Evolutionary conservation across 768 basidiomycete genomes (phyloP), one percentile per base, ranked within the genome.

Genomic region (Hygrocybe coccinea): DNA sequence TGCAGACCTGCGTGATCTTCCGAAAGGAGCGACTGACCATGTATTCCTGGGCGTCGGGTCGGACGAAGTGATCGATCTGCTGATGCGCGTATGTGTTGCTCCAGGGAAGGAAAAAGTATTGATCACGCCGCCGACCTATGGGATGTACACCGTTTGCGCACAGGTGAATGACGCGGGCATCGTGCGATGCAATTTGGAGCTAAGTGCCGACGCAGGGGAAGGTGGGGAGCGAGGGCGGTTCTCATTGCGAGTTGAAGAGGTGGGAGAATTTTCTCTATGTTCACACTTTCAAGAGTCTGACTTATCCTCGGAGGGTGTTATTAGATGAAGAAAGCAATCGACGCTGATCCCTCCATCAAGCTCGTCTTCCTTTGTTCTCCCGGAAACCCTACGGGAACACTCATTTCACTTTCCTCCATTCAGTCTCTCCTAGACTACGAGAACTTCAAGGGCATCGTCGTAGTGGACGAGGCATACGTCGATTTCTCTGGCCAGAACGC

Each of bases 391-490:
- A 95, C 94, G 0, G 93, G 94, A 8, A 97, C 95, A 0, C 70
- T 86, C 24, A 83, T 98, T 51, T 80, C 91, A 0, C 80, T 95
- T 22, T 64, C 78, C 9, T 79, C 85, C 11, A 76, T 98, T 56
- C 79, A 82, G 1, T 64, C 78, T 9, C 70, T 98, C 14, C 74
- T 95, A 22, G 85, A 93, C 29, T 89, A 89, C 69, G 78, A 84
- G 8, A 75, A 77, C 0, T 98, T 90, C 80, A 91, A 85, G 61
- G 97, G 97, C 7, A 84, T 99, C 58, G 86, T 97, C 37, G 79
- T 95, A 25, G 86, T 98, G 5, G 97, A 99, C 65, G 97, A 99
- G 69, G 97, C 97, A 0, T 98, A 99, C 71, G 89, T 98, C 66
- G 97, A 99, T 69, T 99, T 98, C 64, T 83, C 89, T 0, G 78